Base-by-base conservation (phyloP, 2,329 filamentous ascomycete genomes). In the Macroventuria anomochaeta region DNA sequence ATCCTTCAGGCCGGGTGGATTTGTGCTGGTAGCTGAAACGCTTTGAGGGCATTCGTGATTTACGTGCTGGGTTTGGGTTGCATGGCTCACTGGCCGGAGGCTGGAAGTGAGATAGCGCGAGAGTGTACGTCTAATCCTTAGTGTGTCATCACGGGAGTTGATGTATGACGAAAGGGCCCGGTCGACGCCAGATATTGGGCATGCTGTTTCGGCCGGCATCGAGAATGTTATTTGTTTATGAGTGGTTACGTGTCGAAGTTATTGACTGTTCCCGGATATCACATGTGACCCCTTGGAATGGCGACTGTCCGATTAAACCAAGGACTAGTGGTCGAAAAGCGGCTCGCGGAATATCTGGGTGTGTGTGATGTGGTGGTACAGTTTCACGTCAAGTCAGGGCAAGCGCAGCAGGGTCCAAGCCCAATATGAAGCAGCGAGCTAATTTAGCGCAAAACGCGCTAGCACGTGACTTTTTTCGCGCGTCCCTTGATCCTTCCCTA, bases 1-100 rank as follows among this genome's bases (percentile, higher is more conserved):
- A 3, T 75, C 77, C 29, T 75, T 74, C 12, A 81, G 51, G 26
- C 80, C 77, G 29, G 72, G 64, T 34, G 68, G 65, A 36, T 65
- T 69, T 21, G 65, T 63, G 25, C 53, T 62, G 51, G 61, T 56
- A n/a, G 58, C 61, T 10, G 64, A 60, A 2, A 64, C 49, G 40
- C 49, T 46, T 8, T 64, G 62, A 7, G 72, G 71, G 34, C 61
- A 68, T 39, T 65, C 67, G 29, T 74, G 67, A 34, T 66, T 67
- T 23, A 75, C 61, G 57, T 74, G 71, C 29, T 68, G 65, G 21
- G 59, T 57, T 49, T 68, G 67, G n/a, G 62, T 67, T 15, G 62
- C 54, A 18, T 66, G 33, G 31, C 62, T 67, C 17, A 68, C 64
- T 3, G 69, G 65, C 17, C 64, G 61, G 12, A 74, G 43, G 36